Evolutionary conservation across 441 rosid species (phyloP).

Genomic region (Pelargonium citronellum): DNA sequence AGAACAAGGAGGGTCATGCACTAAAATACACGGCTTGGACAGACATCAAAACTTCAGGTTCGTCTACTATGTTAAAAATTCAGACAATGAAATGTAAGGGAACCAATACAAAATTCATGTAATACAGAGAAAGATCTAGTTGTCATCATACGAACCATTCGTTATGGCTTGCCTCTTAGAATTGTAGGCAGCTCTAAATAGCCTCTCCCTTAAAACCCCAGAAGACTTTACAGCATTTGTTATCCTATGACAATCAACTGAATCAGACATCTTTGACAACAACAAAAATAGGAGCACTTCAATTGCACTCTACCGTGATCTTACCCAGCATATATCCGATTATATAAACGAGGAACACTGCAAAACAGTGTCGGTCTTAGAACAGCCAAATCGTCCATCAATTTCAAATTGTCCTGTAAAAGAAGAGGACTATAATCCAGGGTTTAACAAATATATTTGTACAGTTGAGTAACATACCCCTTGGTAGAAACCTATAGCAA

Average conservation of each 20-base stretch:
- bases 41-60: conserved; percentile 2
- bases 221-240: conserved; percentile 77
- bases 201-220: conserved; percentile 72
- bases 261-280: conserved; percentile 12
- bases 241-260: conserved; percentile 47
- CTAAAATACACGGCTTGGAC: conserved; percentile 4
- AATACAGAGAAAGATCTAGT: conserved; percentile 1
- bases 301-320: conserved; percentile 19
- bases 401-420: conserved; percentile 80
- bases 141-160: conserved; percentile 49
- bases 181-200: conserved; percentile 89
- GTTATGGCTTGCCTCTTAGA: conserved; percentile 86
- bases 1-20: too few relatives aligned
- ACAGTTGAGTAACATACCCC: conserved; percentile 56
- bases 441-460: not conserved
- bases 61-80: not conserved
- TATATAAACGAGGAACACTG: conserved; percentile 93
- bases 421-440: conserved; percentile 9
- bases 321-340: conserved; percentile 89
- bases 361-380: conserved; percentile 86
- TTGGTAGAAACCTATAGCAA: conserved; percentile 94
- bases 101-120: not conserved
- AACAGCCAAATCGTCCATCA: conserved; percentile 86
- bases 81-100: not conserved
- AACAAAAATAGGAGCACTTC: conserved; percentile 16